Evolutionary conservation across 306 rosid species (phyloP).

Genomic region (Trichosanthes cucumerina): DNA sequence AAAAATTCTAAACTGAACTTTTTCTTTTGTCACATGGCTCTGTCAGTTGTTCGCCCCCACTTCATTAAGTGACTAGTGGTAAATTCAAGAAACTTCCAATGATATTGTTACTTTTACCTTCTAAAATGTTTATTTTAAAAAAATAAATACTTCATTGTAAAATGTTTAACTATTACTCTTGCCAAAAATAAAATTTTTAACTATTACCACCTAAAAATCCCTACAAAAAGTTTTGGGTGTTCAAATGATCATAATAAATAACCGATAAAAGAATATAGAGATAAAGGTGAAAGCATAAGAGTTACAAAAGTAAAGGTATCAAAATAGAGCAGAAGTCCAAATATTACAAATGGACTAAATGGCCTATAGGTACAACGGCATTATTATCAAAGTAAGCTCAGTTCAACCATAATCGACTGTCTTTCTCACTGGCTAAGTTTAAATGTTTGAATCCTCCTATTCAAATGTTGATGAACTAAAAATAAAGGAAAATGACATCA

Average conservation of each 20-base stretch:
- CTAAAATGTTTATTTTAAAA: neutral
- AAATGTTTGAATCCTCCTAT: too few species aligned
- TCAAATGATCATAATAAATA: neutral
- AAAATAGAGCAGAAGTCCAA: neutral
- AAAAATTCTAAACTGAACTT: neutral
- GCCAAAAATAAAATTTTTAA: neutral
- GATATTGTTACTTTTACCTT: neutral
- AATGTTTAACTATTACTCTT: neutral
- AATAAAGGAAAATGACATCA: too few species aligned
- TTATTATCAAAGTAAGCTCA: too few species aligned
- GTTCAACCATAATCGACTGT: too few species aligned
- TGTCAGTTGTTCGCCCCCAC: conserved; percentile 6
- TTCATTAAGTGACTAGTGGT: neutral
- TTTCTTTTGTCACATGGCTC: conserved; percentile 11
- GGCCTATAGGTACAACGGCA: neutral
- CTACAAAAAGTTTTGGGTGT: neutral
- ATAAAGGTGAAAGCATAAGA: too few species aligned
- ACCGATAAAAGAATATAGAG: neutral
- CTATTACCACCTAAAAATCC: neutral
- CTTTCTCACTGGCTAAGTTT: too few species aligned
- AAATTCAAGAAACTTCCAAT: neutral
- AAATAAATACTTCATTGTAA: too few species aligned
- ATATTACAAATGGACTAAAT: neutral
- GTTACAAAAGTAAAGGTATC: neutral
- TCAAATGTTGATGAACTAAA: too few species aligned